Base-by-base conservation (phyloP, 2,329 filamentous ascomycete genomes). In the Aspergillus sp. region DNA sequence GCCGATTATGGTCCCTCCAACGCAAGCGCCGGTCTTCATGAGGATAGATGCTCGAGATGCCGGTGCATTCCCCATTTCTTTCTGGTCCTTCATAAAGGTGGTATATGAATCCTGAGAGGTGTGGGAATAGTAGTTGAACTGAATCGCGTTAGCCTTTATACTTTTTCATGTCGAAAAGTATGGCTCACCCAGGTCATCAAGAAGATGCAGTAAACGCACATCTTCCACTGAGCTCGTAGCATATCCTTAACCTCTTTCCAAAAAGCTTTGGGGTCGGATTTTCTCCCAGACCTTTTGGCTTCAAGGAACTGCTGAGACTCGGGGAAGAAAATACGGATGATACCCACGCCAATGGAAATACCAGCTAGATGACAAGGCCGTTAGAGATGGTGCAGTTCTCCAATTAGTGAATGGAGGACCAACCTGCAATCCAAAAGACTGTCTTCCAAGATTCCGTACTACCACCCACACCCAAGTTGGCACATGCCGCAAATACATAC, bases 61-160 rank as follows among this genome's bases (percentile, higher is more conserved):
- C 1, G 75, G 76, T 1, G 72, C 61, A 58, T 87, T 84, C 47
- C 75, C 60, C 49, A 90, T 75, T 53, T 83, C 81, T 68, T 90
- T 90, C 57, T 88, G 78, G 4, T 77, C 77, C 35, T 84, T 74
- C 83, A 90, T 85, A 63, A 90, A 89, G 3, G 86, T 90, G 0
- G 86, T 89, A 71, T 90, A 90, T 43, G 80, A 85, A 70, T 91
- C 87, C 65, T 91, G 86, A 20, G 82, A 85, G 1, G 85, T 88
- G 72, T 91, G 87, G 44, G 83, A 86, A 71, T 87, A 89, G 66
- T 76, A 83, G 69, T 83, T 84, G 73, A 83, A 82, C 64, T 63
- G 27, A 5, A 19, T 7, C 7, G n/a, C n/a, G 13, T 30, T n/a
- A 25, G 41, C 22, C 25, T n/a, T 35, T 17, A 35, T 9, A 5